phyloP scores from a whole-genome alignment of 2,329 filamentous ascomycete genomes.

The Dothistroma septosporum region DNA sequence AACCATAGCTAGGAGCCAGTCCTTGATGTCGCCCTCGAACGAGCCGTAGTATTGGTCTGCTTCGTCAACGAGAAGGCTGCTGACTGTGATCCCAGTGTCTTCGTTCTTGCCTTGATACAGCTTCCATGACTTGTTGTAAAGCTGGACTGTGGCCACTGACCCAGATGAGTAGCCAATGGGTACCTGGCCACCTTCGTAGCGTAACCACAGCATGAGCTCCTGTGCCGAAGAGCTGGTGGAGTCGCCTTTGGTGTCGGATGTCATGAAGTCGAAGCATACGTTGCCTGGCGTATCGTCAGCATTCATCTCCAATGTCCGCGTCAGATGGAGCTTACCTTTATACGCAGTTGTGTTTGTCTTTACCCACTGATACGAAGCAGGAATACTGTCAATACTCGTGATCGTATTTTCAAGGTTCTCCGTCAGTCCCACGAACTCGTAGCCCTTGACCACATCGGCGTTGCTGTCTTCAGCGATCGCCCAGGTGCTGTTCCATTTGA shows the following conservation, averaged over 20 bases:
- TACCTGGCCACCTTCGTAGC: slow-evolving; percentile 44
- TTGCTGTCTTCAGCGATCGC: slow-evolving; percentile 38
- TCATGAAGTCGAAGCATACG: slow-evolving; percentile 46
- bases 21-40: slow-evolving; percentile 41
- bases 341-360: slow-evolving; percentile 40
- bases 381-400: slow-evolving; percentile 39
- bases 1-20: slow-evolving; percentile 41
- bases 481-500: slow-evolving; percentile 40
- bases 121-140: slow-evolving; percentile 41
- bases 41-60: slow-evolving; percentile 38
- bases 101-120: slow-evolving; percentile 43
- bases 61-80: slow-evolving; percentile 34
- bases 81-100: slow-evolving; percentile 44
- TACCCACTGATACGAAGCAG: slow-evolving; percentile 40
- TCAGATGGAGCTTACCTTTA: slow-evolving; percentile 25
- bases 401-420: slow-evolving; percentile 41
- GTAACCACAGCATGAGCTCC: slow-evolving; percentile 47
- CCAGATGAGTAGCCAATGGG: slow-evolving; percentile 42
- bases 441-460: slow-evolving; percentile 42
- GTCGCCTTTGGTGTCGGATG: slow-evolving; percentile 42
- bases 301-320: not conserved
- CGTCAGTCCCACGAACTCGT: slow-evolving; percentile 45
- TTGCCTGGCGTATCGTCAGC: slow-evolving; percentile 31
- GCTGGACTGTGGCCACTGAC: slow-evolving; percentile 36
- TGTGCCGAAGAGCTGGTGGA: slow-evolving; percentile 39